A percentile compares a stretch with the other conserved stretches of the same genome.
Evolutionary conservation across 805 yeast species (phyloP).

Genomic region (Candida ascalaphidarum): DNA sequence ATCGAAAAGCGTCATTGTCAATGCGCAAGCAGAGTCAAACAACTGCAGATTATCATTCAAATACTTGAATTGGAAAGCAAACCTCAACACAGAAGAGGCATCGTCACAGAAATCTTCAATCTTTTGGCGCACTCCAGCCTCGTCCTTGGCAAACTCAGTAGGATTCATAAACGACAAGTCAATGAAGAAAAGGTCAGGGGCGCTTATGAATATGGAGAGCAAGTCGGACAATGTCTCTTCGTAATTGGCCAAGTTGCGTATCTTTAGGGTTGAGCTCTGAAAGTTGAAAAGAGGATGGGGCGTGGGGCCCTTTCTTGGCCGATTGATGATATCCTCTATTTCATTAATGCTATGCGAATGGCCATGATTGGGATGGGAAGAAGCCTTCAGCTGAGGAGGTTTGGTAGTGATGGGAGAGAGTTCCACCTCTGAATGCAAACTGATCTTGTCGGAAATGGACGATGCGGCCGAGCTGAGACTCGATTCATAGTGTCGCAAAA

Average conservation of each 20-base stretch:
- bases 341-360: too few relatives aligned
- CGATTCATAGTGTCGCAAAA: slow-evolving; percentile 13
- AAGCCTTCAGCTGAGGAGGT: too few relatives aligned
- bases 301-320: too few relatives aligned
- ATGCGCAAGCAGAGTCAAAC: slow-evolving; percentile 25
- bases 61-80: slow-evolving; percentile 12
- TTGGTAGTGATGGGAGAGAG: too few relatives aligned
- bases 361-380: too few relatives aligned
- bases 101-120: slow-evolving; percentile 14
- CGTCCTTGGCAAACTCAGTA: slow-evolving; percentile 4
- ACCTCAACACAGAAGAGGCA: slow-evolving; percentile 15
- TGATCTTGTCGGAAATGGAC: slow-evolving; percentile 9
- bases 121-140: slow-evolving; percentile 4
- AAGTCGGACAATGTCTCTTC: slow-evolving; percentile 25
- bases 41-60: slow-evolving; percentile 10
- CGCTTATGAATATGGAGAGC: slow-evolving; percentile 21
- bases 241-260: slow-evolving; percentile 2
- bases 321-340: too few relatives aligned
- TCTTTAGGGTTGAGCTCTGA: slow-evolving; percentile 17
- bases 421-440: slow-evolving; percentile 4
- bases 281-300: too few relatives aligned
- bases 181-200: slow-evolving; percentile 25
- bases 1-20: slow-evolving; percentile 21
- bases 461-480: slow-evolving; percentile 5
- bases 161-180: slow-evolving; percentile 5